Conservation (phyloP, 2,329 filamentous ascomycete genomes). For the Pyrenophora seminiperda region DNA sequence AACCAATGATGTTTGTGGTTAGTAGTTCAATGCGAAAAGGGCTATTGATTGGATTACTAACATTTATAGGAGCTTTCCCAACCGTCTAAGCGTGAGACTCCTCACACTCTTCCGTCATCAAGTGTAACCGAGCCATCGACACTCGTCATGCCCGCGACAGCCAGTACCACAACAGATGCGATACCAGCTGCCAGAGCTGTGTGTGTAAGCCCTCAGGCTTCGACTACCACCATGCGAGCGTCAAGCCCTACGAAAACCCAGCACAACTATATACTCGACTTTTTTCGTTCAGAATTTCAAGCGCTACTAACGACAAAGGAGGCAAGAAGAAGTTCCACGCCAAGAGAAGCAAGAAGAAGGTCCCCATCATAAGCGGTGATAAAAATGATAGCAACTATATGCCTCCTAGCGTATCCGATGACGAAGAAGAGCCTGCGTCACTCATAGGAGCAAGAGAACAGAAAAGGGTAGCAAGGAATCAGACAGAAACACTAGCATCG, state of each 20-base stretch:
- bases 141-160: neutral
- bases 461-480: neutral
- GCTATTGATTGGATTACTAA: neutral
- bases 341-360: conserved; percentile 8
- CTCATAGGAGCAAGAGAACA: neutral
- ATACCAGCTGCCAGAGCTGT: neutral
- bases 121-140: neutral
- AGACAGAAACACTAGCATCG: neutral
- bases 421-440: conserved; percentile 5
- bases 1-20: neutral
- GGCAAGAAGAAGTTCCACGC: conserved; percentile 9
- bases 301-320: neutral
- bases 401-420: conserved; percentile 7
- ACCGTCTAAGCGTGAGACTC: neutral
- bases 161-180: conserved; percentile 1
- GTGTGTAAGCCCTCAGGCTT: conserved; percentile 7
- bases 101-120: neutral
- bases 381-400: conserved; percentile 15
- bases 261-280: conserved; percentile 4
- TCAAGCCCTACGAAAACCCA: neutral
- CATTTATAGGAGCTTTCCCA: neutral
- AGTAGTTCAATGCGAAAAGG: neutral
- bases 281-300: too few relatives aligned
- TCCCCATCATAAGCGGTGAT: conserved; percentile 11
- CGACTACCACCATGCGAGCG: conserved; percentile 2